Percentiles rank a stretch among this genome's conserved stretches.
These are phyloP conservation scores for Shiraia sp. DNA, from an alignment of 2,329 filamentous ascomycete genomes.

Conservation along the genomic window DNA sequence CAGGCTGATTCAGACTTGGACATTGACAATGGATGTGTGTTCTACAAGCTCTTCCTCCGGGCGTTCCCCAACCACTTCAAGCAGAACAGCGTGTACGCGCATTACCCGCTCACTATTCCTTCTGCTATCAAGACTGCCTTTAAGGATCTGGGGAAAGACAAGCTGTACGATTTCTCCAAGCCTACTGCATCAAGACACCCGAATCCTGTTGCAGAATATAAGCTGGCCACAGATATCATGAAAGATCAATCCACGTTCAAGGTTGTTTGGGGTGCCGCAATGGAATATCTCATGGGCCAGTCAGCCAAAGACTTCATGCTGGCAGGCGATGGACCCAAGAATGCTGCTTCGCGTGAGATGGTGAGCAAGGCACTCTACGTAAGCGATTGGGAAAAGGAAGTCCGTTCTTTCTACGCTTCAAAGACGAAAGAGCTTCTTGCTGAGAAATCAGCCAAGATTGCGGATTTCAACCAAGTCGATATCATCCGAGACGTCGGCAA, in stretches of 20 bases:
- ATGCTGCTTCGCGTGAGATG: slow-evolving; percentile 34
- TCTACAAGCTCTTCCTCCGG: slow-evolving; percentile 80
- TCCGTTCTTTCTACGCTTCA: slow-evolving; percentile 69
- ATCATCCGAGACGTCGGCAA: slow-evolving; percentile 65
- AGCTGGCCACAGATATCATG: slow-evolving; percentile 65
- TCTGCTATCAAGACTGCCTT: slow-evolving; percentile 73
- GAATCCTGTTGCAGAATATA: slow-evolving; percentile 62
- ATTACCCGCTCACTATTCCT: slow-evolving; percentile 75
- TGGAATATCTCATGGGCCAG: slow-evolving; percentile 66
- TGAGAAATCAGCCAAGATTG: slow-evolving; percentile 68
- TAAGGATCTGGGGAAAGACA: slow-evolving; percentile 65
- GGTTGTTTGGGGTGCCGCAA: slow-evolving; percentile 65
- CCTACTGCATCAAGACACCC: slow-evolving; percentile 56
- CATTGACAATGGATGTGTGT: slow-evolving; percentile 79
- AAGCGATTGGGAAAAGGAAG: slow-evolving; percentile 63
- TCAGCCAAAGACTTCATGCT: slow-evolving; percentile 62
- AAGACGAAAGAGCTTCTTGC: slow-evolving; percentile 65
- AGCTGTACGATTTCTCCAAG: slow-evolving; percentile 70
- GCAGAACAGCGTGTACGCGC: slow-evolving; percentile 77
- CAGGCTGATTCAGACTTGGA: slow-evolving; percentile 73
- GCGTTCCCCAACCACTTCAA: slow-evolving; percentile 82
- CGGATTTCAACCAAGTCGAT: slow-evolving; percentile 68
- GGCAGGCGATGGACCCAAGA: slow-evolving; percentile 39
- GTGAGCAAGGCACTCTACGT: slow-evolving; percentile 61
- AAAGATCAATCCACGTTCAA: slow-evolving; percentile 65